Evolutionary conservation across 495 filamentous ascomycete species (phyloP), one percentile per base, ranked within the genome.

Genomic region (Cryomyces antarcticus): DNA sequence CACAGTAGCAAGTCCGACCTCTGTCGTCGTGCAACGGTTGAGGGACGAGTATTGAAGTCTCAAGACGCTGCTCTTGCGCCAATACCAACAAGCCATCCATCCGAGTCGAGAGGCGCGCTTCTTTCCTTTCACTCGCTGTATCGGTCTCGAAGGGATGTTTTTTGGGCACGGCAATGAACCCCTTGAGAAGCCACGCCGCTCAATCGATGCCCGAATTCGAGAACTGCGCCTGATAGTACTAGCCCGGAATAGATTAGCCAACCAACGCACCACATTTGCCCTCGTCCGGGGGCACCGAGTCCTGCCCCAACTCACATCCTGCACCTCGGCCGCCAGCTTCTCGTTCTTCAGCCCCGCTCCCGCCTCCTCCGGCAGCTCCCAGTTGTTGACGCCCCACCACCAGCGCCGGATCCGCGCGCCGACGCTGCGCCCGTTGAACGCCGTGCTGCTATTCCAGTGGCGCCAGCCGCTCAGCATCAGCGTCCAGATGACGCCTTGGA

Each of bases 341-440:
- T 50, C 43, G 30, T 57, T 41, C 30, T 43, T 51, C 24, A 57
- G 10, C 48, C 49, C 38, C 10, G 17, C 41, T 59, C 50, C 37
- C 46, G 53, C 11, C 54, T 41, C 41, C 43, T 42, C 39, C 1
- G 73, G 73, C 28, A 85, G 54, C 37, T 67, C 64, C 86, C 86
- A 94, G 50, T 87, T 80, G 49, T 93, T 93, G 0, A 89, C 82
- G 29, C 68, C 71, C 59, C 80, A 94, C 86, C 86, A 94, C 86
- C 86, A 94, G 43, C 83, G 60, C 46, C 86, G 65, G 10, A 87
- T 54, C 46, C 67, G 66, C 28, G 77, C 80, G 28, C 86, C 86
- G 24, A 80, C 61, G 12, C 69, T 75, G 38, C 65, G 70, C 2
- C 86, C 86, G 46, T 70, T 69, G 43, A 87, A 66, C 45, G 73